Percentiles rank a stretch among this genome's conserved stretches.
phyloP scores from a whole-genome alignment of 805 yeast species.

The Priceomyces fermenticarens region DNA sequence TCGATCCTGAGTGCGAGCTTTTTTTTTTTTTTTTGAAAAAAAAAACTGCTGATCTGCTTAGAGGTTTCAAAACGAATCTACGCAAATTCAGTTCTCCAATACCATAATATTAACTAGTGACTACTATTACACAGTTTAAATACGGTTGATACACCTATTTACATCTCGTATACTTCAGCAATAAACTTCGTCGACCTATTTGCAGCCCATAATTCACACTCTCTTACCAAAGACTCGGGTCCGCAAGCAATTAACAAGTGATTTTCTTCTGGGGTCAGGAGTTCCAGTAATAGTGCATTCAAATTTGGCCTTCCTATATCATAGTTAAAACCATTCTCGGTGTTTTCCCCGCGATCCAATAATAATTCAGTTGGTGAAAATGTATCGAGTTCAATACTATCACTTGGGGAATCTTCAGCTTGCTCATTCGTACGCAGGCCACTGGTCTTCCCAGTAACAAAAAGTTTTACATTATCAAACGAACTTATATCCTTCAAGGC shows the following conservation, averaged over 20 bases:
- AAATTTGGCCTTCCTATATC: constrained; percentile 44
- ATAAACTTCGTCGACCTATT: constrained; percentile 33
- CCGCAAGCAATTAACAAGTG: constrained; percentile 63
- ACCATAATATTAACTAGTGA: too few species aligned
- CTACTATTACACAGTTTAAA: not conserved
- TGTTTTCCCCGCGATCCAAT: constrained; percentile 10
- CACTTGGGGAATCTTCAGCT: constrained; percentile 10
- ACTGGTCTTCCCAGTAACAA: constrained; percentile 27
- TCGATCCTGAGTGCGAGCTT: constrained; percentile 92
- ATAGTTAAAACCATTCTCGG: constrained; percentile 13
- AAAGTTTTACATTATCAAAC: constrained; percentile 32
- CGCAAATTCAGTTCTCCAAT: too few species aligned
- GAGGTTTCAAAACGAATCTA: too few species aligned
- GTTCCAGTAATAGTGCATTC: constrained; percentile 23
- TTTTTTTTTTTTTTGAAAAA: constrained; percentile 25
- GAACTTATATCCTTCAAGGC: constrained; percentile 37
- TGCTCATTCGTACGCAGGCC: constrained; percentile 6
- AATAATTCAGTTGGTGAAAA: constrained; percentile 15
- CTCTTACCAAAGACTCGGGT: constrained; percentile 42
- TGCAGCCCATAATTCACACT: constrained; percentile 37
- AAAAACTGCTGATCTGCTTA: too few species aligned
- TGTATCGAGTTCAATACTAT: constrained; percentile 20
- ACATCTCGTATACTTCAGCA: constrained; percentile 43
- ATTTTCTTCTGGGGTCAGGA: constrained; percentile 31
- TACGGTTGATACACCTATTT: not conserved